Base-by-base conservation (phyloP, 140 eudicot genomes). In the Ambrosia hybrid region DNA sequence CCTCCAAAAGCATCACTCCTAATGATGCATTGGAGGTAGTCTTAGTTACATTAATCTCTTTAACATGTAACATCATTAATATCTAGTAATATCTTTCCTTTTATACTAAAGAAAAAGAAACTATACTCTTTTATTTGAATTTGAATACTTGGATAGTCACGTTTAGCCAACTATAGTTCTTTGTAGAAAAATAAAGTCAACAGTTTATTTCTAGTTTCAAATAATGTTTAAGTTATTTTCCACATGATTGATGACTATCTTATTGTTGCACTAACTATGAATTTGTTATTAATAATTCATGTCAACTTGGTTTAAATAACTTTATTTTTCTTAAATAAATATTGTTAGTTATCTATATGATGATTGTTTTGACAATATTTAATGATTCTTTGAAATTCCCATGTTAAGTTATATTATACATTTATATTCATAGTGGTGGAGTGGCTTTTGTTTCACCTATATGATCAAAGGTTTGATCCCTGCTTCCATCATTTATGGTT, bases 141-240 rank as follows among this genome's bases (percentile, higher is more conserved):
- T 41, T 41, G 46, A 41, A 41, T 41, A 41, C 8, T 41, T 41
- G 8, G 46, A 37, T 3, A 41, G 46, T 41, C 46, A 41, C 46
- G 9, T 41, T 41, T 41, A 41, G 46, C 46, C 46, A 5, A 41
- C 46, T n/a, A 48, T 38, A 14, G 21, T 73, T n/a, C 13, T 9
- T 4, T 1, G 5, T n/a, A 16, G 43, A 64, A 55, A 67, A 65
- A n/a, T 34, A 5, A 59, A 48, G 76, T 76, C 81, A 51, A 76
- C 26, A 63, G 41, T 70, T 4, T 38, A 61, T 70, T 58, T 68
- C 57, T 37, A 36, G 74, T 46, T 17, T 76, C 2, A 8, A 57
- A 26, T n/a, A 16, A 39, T 8, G 9, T 26, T 9, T 3, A 30
- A 9, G 9, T 34, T 16, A n/a, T 68, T 58, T 76, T 76, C 67